phyloP scores from a whole-genome alignment of 768 basidiomycete genomes.

The Russula dissimulans region DNA sequence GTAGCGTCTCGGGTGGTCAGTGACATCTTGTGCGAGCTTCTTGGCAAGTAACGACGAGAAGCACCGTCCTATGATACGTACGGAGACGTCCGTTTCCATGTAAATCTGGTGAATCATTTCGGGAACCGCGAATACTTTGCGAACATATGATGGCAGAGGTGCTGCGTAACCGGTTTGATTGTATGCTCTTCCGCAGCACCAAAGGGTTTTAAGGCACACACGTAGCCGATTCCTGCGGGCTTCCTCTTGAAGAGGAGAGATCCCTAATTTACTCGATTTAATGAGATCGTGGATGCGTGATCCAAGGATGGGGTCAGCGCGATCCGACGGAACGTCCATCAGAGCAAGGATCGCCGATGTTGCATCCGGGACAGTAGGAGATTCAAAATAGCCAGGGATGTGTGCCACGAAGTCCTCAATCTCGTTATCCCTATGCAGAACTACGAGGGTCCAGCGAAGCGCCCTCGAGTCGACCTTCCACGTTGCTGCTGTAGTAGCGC shows the following conservation, averaged over 20 bases:
- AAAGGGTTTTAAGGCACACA: neutral
- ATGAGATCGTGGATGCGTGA: neutral
- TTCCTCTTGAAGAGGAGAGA: neutral
- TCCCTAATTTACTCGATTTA: neutral
- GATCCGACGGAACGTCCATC: neutral
- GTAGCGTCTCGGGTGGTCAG: neutral
- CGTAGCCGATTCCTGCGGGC: neutral
- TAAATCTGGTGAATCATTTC: neutral
- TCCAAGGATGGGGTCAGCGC: neutral
- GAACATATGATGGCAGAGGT: neutral
- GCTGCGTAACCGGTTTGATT: neutral
- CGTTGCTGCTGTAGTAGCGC: neutral
- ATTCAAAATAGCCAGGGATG: neutral
- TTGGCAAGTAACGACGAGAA: neutral
- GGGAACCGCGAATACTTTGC: neutral
- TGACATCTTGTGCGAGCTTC: neutral
- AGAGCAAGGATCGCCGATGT: neutral
- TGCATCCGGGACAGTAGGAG: neutral
- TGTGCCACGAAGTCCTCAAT: neutral
- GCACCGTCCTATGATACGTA: neutral
- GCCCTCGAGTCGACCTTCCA: neutral
- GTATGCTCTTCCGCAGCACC: neutral
- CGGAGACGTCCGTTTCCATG: neutral
- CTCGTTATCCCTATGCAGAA: neutral
- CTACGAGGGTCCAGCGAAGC: neutral